These are phyloP conservation scores for Cicer arietinum DNA, from an alignment of 306 rosid genomes.

Conservation along the genomic window DNA sequence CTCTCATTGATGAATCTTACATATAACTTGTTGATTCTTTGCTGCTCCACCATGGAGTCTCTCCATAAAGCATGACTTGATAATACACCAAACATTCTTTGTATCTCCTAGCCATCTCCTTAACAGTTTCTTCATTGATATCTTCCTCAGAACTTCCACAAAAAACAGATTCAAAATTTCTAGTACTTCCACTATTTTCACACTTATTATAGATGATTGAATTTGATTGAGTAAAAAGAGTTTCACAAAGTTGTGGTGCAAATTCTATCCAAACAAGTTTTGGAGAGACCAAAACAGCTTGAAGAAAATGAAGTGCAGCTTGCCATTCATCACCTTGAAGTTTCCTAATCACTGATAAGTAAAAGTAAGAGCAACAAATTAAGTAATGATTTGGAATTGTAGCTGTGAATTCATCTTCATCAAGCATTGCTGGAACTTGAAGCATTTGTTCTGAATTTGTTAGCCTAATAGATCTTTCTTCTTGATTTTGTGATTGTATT, in stretches of 20 bases:
- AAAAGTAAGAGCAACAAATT: slow-evolving; percentile 78
- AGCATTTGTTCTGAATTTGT: slow-evolving; percentile 77
- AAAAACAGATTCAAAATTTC: slow-evolving; percentile 41
- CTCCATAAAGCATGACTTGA: slow-evolving; percentile 78
- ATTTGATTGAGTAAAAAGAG: slow-evolving; percentile 50
- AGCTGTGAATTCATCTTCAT: slow-evolving; percentile 66
- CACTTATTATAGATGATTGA: slow-evolving; percentile 5
- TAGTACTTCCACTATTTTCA: slow-evolving; percentile 34
- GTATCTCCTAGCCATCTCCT: slow-evolving; percentile 66
- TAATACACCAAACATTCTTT: slow-evolving; percentile 75
- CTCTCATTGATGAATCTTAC: slow-evolving; percentile 52
- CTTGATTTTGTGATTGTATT: slow-evolving; percentile 49
- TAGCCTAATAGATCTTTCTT: slow-evolving; percentile 53
- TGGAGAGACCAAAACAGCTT: slow-evolving; percentile 76
- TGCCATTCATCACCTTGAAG: slow-evolving; percentile 82
- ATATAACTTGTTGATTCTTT: slow-evolving; percentile 42
- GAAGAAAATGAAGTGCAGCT: slow-evolving; percentile 78
- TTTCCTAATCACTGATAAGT: slow-evolving; percentile 66
- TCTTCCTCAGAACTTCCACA: slow-evolving; percentile 40
- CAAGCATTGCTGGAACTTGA: slow-evolving; percentile 81
- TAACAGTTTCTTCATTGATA: slow-evolving; percentile 48
- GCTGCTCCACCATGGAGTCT: slow-evolving; percentile 55
- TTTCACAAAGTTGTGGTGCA: slow-evolving; percentile 60
- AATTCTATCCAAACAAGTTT: slow-evolving; percentile 62
- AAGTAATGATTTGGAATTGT: slow-evolving; percentile 61